These are phyloP conservation scores for Silene latifolia DNA, from an alignment of 148 eudicot species.

Conservation along the genomic window DNA sequence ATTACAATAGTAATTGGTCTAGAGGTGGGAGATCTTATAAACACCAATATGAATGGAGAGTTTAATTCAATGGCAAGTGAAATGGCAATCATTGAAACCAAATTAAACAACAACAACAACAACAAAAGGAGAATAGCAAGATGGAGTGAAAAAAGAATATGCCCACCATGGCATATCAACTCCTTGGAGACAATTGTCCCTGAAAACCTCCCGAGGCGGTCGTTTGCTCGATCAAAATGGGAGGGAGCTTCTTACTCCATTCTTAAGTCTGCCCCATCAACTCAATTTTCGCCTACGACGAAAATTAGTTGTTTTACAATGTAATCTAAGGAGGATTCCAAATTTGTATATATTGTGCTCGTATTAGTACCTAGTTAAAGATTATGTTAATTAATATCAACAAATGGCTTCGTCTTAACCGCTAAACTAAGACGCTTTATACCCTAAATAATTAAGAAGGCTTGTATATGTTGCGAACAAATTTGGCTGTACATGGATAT, in stretches of 20 bases:
- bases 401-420: no score
- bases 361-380: no score
- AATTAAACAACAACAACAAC: not conserved
- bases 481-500: not conserved
- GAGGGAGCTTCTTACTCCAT: slow-evolving; percentile 37
- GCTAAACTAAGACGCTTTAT: no score
- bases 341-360: no score
- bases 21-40: slow-evolving; percentile 26
- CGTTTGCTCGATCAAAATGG: slow-evolving; percentile 50
- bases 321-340: not conserved
- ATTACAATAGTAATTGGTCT: slow-evolving; percentile 42
- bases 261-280: slow-evolving; percentile 29
- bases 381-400: no score
- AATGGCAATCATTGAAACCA: slow-evolving; percentile 9
- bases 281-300: slow-evolving; percentile 19
- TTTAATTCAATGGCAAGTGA: slow-evolving; percentile 20
- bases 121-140: slow-evolving; percentile 14
- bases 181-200: slow-evolving; percentile 81
- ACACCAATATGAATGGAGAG: not conserved
- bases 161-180: slow-evolving; percentile 66
- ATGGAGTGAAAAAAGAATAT: slow-evolving; percentile 73
- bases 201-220: slow-evolving; percentile 79
- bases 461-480: not conserved
- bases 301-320: slow-evolving; percentile 27
- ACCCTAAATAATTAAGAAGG: no score